Base-by-base conservation (phyloP, 345 rosid species). In the Ailanthus altissimus region DNA sequence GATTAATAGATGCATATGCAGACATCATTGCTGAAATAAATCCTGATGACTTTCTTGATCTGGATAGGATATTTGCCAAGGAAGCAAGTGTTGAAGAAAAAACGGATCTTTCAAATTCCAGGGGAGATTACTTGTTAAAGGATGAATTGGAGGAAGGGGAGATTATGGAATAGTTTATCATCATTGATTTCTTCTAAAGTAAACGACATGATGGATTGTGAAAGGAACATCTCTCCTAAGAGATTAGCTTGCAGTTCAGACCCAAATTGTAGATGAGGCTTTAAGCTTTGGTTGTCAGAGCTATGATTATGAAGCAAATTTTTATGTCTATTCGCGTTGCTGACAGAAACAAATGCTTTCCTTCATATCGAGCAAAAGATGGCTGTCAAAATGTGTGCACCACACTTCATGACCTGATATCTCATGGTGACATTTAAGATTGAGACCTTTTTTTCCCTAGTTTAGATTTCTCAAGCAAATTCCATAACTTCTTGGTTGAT, bases 141-240 rank as follows among this genome's bases (percentile, higher is more conserved):
- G 88, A 87, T 74, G 99, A 87, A 72, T 80, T 89, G 74, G 99
- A 95, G 88, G 99, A 95, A 81, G 97, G 96, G 25, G 99, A 93
- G 78, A 92, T 93, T 78, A 77, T 75, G 20, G 89, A 93, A 66
- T 91, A 82, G 69, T 67, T 56, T 20, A 14, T 57, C 0, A 5
- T 5, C 28, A 25, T 5, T 28, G 18, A 8, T 32, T 62, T 74
- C 50, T 13, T 6, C 16, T 21, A 49, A 32, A 51, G 46, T 21
- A 11, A 46, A 23, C 11, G 20, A 42, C 28, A 28, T 6, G 43
- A 50, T 28, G 47, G 50, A 46, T 21, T 63, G 46, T 32, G 38
- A 46, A 63, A 63, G 60, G 49, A 74, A 15, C 21, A n/a, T 36
- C 70, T 74, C 32, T 58, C 53, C 67, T 36, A 72, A 63, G 5